Conservation (phyloP, 768 basidiomycete species). For the Panellus pusillus region DNA sequence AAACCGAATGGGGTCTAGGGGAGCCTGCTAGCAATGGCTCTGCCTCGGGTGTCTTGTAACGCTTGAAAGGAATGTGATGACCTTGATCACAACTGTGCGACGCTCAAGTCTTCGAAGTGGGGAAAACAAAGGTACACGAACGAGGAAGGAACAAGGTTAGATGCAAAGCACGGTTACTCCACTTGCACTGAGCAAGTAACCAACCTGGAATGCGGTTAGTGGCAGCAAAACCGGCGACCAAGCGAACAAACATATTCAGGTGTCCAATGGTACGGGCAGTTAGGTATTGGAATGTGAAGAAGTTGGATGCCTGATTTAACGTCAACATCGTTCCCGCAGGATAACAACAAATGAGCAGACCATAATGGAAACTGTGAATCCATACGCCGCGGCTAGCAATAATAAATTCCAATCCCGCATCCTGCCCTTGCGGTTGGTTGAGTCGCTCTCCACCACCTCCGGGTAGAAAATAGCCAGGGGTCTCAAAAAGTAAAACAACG, state of each 20-base stretch:
- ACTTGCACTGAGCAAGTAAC: constrained; percentile 45
- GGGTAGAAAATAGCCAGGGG: constrained; percentile 57
- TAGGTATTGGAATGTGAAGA: constrained; percentile 49
- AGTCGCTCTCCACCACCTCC: constrained; percentile 8
- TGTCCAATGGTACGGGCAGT: constrained; percentile 44
- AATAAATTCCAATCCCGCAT: constrained; percentile 52
- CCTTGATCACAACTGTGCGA: constrained; percentile 40
- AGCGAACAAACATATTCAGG: constrained; percentile 40
- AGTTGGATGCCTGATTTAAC: constrained; percentile 32
- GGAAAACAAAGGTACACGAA: constrained; percentile 27
- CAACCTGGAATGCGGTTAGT: constrained; percentile 34
- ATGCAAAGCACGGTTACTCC: constrained; percentile 41
- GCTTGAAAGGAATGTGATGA: constrained; percentile 28
- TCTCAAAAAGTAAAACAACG: constrained; percentile 49
- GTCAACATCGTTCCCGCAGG: background rate
- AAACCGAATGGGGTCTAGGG: constrained; percentile 26
- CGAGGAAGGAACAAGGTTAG: constrained; percentile 47
- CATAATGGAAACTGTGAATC: constrained; percentile 36
- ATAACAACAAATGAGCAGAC: constrained; percentile 15
- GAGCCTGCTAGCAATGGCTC: constrained; percentile 18
- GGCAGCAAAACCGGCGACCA: background rate
- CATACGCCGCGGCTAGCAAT: constrained; percentile 41
- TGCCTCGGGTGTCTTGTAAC: constrained; percentile 5
- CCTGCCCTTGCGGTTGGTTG: constrained; percentile 30
- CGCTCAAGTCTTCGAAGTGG: background rate